Percentiles rank a stretch among this genome's conserved stretches.
Evolutionary conservation across 1,284 basidiomycete genomes (phyloP).

Genomic region (Porogramme epimiltina): DNA sequence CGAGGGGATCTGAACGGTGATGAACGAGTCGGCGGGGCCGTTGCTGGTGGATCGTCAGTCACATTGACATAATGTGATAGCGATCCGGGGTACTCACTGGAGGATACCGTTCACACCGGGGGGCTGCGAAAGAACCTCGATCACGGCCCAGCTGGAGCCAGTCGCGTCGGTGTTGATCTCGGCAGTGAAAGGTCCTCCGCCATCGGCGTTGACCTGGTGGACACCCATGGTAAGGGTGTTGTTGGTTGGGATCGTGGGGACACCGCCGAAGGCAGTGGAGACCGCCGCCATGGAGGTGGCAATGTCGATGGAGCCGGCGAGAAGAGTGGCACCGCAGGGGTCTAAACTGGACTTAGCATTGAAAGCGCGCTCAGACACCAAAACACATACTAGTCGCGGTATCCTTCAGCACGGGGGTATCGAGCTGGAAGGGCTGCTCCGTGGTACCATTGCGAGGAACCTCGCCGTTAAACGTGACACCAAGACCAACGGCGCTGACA

Average conservation of each 20-base stretch:
- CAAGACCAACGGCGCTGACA: conserved; percentile 8
- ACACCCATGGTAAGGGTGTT: conserved; percentile 6
- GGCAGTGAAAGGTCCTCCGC: conserved; percentile 12
- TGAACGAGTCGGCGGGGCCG: conserved; percentile 9
- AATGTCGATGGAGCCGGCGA: conserved; percentile 10
- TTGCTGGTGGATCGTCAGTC: not conserved
- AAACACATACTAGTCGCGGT: not conserved
- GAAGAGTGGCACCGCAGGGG: conserved; percentile 10
- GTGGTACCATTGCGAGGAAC: conserved; percentile 9
- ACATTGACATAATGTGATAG: no score
- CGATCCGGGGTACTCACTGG: conserved; percentile 1
- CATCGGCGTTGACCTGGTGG: conserved; percentile 14
- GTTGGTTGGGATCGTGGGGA: conserved; percentile 10
- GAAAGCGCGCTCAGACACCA: not conserved
- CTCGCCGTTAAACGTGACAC: conserved; percentile 14
- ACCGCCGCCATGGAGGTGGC: conserved; percentile 1
- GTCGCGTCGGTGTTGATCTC: conserved; percentile 16
- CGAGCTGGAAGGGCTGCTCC: conserved; percentile 16
- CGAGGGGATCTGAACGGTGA: conserved; percentile 4
- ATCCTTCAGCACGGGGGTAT: conserved; percentile 11
- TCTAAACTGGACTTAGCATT: not conserved
- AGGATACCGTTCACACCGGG: conserved; percentile 12
- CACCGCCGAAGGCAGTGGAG: conserved; percentile 5
- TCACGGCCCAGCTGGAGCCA: conserved; percentile 1
- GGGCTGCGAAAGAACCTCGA: conserved; percentile 6